Evolutionary conservation across 306 rosid genomes (phyloP).

Genomic region (Fagus sylvatica): DNA sequence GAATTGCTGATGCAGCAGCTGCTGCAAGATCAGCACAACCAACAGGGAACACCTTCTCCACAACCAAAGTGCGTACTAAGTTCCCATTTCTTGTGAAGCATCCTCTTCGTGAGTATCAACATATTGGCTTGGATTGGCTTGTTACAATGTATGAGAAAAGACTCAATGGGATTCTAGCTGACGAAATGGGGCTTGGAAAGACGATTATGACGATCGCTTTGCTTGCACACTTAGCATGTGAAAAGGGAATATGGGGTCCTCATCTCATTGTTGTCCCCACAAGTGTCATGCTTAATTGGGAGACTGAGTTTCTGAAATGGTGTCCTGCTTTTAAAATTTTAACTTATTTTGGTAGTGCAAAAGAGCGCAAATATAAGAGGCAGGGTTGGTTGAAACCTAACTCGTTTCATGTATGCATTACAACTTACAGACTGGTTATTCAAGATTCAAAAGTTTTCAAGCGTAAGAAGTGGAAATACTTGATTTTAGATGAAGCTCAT

Average conservation of each 20-base stretch:
- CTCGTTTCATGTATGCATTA: constrained; percentile 95
- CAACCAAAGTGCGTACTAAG: constrained; percentile 94
- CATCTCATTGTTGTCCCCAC: constrained; percentile 99
- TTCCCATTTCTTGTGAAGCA: constrained; percentile 88
- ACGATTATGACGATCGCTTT: constrained; percentile 95
- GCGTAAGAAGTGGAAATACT: constrained; percentile 99
- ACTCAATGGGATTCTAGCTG: constrained; percentile 95
- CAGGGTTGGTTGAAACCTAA: constrained; percentile 95
- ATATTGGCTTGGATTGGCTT: constrained; percentile 99
- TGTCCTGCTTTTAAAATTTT: constrained; percentile 96
- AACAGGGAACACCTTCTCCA: constrained; percentile 98
- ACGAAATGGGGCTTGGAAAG: constrained; percentile 98
- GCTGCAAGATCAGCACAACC: constrained; percentile 99
- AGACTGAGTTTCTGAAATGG: constrained; percentile 98
- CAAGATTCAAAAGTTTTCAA: constrained; percentile 98
- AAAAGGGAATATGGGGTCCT: constrained; percentile 99
- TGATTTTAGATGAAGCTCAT: constrained; percentile 98
- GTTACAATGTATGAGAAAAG: constrained; percentile 97
- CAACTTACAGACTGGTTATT: constrained; percentile 93
- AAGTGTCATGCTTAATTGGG: constrained; percentile 99
- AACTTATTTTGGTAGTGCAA: constrained; percentile 95
- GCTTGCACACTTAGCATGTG: constrained; percentile 98
- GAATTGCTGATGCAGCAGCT: constrained; percentile 95
- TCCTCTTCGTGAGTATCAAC: constrained; percentile 96
- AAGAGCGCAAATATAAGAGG: constrained; percentile 87